Base-by-base conservation (phyloP, 768 basidiomycete genomes). In the Termitomyces sp. region DNA sequence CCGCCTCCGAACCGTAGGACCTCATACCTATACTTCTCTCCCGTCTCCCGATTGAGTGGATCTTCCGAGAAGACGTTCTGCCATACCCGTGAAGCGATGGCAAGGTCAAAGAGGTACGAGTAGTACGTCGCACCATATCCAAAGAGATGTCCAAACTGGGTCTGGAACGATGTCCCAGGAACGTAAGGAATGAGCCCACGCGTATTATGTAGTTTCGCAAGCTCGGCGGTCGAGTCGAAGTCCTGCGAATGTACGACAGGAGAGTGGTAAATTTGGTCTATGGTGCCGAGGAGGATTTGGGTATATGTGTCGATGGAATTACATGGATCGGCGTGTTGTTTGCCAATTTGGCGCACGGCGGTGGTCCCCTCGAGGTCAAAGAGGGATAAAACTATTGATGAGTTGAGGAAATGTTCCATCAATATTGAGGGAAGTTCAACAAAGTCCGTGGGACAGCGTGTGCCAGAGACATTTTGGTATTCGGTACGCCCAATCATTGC, bases 61-160 rank as follows among this genome's bases (percentile, higher is more conserved):
- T 89, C 77, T 0, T 61, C 57, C 9, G 75, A 72, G 64, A 98
- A 98, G 0, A 96, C 73, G 10, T 82, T 79, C 10, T 74, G 69
- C 89, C 92, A 99, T 0, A 98, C 87, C n/a, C 88, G 81, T 6
- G 90, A 90, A 0, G 97, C 96, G 56, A 99, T 97, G 4, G 93
- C 93, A 5, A 95, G 84, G 61, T 98, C 97, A 61, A 99, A 95
- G 12, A 98, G 78, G 66, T 99, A 99, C 3, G 93, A 94, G 64
- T 99, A 99, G 67, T 99, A 99, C 0, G 93, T 97, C 14, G 96
- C 94, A 5, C 96, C 95, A 62, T 99, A 99, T 2, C 95, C 93
- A 64, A 88, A 95, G 5, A 99, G 73, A 67, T 99, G 97, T 0
- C 91, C 90, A 61, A 99, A 99, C 63, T 95, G 93, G 0, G 93